These are phyloP conservation scores for Apium graveolens DNA, from an alignment of 129 eudicot genomes.

Conservation along the genomic window DNA sequence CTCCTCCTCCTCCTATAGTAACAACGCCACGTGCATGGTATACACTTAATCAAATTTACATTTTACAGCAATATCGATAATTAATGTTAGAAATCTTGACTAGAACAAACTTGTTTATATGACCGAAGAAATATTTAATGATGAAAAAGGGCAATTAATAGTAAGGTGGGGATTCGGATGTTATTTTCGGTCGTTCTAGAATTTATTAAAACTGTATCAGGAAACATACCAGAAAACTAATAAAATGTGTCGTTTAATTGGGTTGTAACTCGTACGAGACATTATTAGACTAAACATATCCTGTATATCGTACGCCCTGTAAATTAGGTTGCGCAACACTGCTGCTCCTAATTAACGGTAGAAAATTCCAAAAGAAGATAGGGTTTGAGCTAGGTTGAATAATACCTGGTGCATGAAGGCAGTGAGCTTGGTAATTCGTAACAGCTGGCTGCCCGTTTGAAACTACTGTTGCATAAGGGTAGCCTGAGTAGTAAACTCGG, in stretches of 20 bases:
- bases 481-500: slow-evolving; percentile 31
- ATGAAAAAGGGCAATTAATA: too few species aligned
- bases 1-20: slow-evolving; percentile 1
- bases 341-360: not conserved
- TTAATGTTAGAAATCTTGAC: not conserved
- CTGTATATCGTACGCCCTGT: not conserved
- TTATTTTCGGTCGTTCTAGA: not conserved
- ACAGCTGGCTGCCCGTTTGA: slow-evolving; percentile 15
- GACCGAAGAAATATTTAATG: not conserved
- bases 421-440: slow-evolving; percentile 45
- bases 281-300: not conserved
- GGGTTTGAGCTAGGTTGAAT: slow-evolving; percentile 21
- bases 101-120: not conserved
- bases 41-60: not conserved
- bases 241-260: not conserved
- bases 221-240: not conserved
- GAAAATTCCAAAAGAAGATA: slow-evolving; percentile 5
- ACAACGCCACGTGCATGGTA: not conserved
- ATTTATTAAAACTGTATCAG: not conserved
- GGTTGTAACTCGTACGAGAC: too few species aligned
- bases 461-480: slow-evolving; percentile 39
- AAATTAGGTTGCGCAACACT: not conserved
- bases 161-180: not conserved
- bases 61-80: not conserved
- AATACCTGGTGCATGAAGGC: slow-evolving; percentile 52